phyloP scores from a whole-genome alignment of 768 basidiomycete species.

The Nidularia pulvinata region DNA sequence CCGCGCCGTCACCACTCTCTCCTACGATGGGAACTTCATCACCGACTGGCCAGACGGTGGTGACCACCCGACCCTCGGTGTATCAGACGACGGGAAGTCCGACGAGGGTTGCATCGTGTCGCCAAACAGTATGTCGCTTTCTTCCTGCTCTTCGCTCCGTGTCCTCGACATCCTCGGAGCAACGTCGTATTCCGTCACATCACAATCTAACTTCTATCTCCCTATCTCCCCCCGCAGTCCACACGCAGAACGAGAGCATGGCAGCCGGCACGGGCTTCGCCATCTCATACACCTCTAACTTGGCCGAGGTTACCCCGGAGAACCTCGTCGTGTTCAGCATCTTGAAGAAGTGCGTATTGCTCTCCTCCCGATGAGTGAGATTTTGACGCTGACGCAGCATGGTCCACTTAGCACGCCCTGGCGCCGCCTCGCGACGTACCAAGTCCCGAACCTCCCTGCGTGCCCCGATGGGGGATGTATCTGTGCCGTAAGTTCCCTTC shows the following conservation, averaged over 20 bases:
- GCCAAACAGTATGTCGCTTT: constrained; percentile 28
- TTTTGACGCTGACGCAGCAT: neutral
- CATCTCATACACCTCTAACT: constrained; percentile 30
- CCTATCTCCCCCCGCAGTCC: neutral
- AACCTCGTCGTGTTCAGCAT: constrained; percentile 33
- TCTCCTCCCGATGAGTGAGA: neutral
- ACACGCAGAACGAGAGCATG: constrained; percentile 33
- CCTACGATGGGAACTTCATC: constrained; percentile 21
- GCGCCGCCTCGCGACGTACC: constrained; percentile 30
- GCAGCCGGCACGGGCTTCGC: constrained; percentile 35
- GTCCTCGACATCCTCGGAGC: neutral
- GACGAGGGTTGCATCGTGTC: constrained; percentile 26
- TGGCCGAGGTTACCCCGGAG: constrained; percentile 25
- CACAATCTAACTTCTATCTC: neutral
- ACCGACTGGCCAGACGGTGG: constrained; percentile 29
- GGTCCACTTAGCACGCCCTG: constrained; percentile 27
- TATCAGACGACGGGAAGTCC: constrained; percentile 16
- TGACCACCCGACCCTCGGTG: constrained; percentile 26
- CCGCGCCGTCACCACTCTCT: constrained; percentile 39
- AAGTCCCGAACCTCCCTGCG: constrained; percentile 30
- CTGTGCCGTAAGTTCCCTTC: constrained; percentile 25
- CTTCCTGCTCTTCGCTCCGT: neutral
- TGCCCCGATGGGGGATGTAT: constrained; percentile 32
- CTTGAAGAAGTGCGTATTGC: constrained; percentile 23
- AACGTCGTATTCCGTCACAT: neutral